Evolutionary conservation across 2,329 filamentous ascomycete species (phyloP).

Genomic region (Penicillium sp.): DNA sequence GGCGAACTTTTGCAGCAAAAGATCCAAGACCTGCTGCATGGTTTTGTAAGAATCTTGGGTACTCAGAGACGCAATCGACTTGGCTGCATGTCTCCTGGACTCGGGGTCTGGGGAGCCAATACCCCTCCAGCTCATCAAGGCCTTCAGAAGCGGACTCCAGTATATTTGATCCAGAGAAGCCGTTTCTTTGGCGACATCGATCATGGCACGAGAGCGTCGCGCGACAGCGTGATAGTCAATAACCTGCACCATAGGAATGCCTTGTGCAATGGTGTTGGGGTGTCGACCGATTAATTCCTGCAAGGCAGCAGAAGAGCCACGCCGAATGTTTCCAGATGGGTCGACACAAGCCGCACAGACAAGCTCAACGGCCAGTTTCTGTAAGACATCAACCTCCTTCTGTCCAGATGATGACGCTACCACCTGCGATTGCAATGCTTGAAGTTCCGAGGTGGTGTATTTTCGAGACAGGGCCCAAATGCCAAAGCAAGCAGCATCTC

Average conservation of each 20-base stretch:
- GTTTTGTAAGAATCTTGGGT: slow-evolving; percentile 34
- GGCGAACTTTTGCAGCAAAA: slow-evolving; percentile 35
- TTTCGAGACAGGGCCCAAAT: slow-evolving; percentile 89
- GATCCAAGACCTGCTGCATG: slow-evolving; percentile 33
- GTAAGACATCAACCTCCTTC: slow-evolving; percentile 57
- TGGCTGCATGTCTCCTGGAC: slow-evolving; percentile 71
- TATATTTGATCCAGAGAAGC: slow-evolving; percentile 65
- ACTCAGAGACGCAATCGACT: slow-evolving; percentile 61
- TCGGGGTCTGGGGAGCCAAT: slow-evolving; percentile 75
- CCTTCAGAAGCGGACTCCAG: slow-evolving; percentile 69
- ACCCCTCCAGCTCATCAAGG: slow-evolving; percentile 81
- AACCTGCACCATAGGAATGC: slow-evolving; percentile 81
- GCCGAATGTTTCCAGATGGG: slow-evolving; percentile 86
- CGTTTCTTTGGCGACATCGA: slow-evolving; percentile 71
- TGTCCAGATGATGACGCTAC: slow-evolving; percentile 33
- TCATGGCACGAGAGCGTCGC: slow-evolving; percentile 77
- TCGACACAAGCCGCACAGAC: slow-evolving; percentile 82
- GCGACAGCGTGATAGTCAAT: slow-evolving; percentile 95
- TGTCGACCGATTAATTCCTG: slow-evolving; percentile 94
- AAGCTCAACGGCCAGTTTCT: slow-evolving; percentile 78
- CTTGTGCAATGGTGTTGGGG: slow-evolving; percentile 77
- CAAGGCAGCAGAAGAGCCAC: slow-evolving; percentile 87
- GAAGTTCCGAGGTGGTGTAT: slow-evolving; percentile 78
- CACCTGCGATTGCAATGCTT: slow-evolving; percentile 54
- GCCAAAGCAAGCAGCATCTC: slow-evolving; percentile 94